These are phyloP conservation scores for Oryza rufipogon DNA, from an alignment of 176 grass and related monocot genomes.

Conservation along the genomic window DNA sequence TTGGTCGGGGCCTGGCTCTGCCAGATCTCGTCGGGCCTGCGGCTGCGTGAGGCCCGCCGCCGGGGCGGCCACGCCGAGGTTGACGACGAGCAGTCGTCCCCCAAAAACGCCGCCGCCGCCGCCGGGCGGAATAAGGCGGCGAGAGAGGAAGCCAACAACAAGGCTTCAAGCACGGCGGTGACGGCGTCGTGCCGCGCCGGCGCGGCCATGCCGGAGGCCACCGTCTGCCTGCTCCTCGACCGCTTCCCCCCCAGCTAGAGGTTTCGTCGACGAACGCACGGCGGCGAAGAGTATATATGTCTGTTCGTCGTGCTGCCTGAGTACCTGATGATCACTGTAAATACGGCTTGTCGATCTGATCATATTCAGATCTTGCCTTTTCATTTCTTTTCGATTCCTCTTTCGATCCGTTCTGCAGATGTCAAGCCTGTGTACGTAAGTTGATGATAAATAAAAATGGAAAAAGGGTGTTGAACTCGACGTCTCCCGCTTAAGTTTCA, in stretches of 20 bases:
- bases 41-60: neutral
- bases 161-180: neutral
- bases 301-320: neutral
- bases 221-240: slow-evolving; percentile 57
- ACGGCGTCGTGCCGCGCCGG: neutral
- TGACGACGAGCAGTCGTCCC: neutral
- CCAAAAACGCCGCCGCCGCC: too few relatives aligned
- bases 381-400: neutral
- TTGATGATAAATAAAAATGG: neutral
- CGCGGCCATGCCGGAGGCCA: slow-evolving; percentile 40
- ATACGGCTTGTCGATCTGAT: neutral
- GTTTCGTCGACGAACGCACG: too few relatives aligned
- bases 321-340: neutral
- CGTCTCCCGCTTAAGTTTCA: neutral
- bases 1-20: slow-evolving; percentile 33
- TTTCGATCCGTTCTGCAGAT: neutral
- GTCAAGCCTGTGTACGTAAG: neutral
- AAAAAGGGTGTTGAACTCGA: neutral
- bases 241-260: slow-evolving; percentile 53
- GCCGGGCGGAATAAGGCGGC: neutral
- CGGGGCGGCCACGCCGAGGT: neutral
- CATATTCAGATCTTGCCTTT: neutral
- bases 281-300: slow-evolving; percentile 1
- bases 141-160: neutral
- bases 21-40: slow-evolving; percentile 41